Base-by-base conservation (phyloP, 2,329 filamentous ascomycete genomes). In the Fusarium burgessii region DNA sequence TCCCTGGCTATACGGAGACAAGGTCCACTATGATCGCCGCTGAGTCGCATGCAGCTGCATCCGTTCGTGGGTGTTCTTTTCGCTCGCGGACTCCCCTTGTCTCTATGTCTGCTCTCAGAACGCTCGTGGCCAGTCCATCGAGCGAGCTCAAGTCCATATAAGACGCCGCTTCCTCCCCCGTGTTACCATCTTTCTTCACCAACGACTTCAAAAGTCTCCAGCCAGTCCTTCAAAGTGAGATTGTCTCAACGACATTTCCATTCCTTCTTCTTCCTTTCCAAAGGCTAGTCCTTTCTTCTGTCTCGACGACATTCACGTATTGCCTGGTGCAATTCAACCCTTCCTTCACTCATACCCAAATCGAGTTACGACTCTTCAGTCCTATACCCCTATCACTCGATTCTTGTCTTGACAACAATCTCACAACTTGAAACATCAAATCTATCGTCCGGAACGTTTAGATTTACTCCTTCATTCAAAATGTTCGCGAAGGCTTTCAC, bases 401-500 rank as follows among this genome's bases (percentile, higher is more conserved):
- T 76, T 69, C 55, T 15, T 73, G 73, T 76, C 71, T 74, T 71
- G 70, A 76, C 70, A 73, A 55, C 73, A 77, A 75, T 74, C 73
- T 71, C 71, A 73, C 70, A 6, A 61, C 29, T 52, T 59, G 45
- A 60, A 23, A 68, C 35, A 51, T 15, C 36, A 51, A 71, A 65
- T 69, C 72, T 76, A 77, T 68, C 79, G 78, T 80, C 78, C 59
- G 77, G 79, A 71, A 80, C 79, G 77, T 50, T 71, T 70, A 76
- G 74, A 75, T 46, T 66, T 54, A 47, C 40, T 40, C 49, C 41
- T 13, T 71, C 66, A 55, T 54, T 84, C 82, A 88, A 80, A 76
- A 88, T 88, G 87, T 81, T 83, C 76, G 77, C 83, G 57, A 86
- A 86, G 75, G 78, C 84, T 72, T 76, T 88, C 68, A 80, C 88